Percentiles rank a stretch among this genome's conserved stretches.
These are phyloP conservation scores for Dicorynia guianensis DNA, from an alignment of 306 rosid species.

Conservation along the genomic window DNA sequence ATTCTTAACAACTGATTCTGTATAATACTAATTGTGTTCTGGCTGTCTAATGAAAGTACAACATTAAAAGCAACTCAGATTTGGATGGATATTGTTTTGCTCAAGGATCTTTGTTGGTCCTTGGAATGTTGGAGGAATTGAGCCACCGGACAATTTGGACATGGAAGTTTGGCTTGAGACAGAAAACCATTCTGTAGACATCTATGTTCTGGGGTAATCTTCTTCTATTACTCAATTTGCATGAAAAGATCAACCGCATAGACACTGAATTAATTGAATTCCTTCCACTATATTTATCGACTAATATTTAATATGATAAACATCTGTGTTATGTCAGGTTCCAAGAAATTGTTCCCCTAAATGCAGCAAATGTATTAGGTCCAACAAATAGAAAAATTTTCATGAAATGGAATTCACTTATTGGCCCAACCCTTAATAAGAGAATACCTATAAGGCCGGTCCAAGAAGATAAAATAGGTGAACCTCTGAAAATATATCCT, in stretches of 20 bases:
- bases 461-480: constrained; percentile 44
- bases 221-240: constrained; percentile 29
- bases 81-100: constrained; percentile 31
- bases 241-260: constrained; percentile 4
- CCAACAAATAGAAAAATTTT: constrained; percentile 53
- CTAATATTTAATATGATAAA: constrained; percentile 1
- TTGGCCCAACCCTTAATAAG: constrained; percentile 67
- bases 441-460: constrained; percentile 32
- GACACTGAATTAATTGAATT: constrained; percentile 23
- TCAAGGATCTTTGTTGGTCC: constrained; percentile 83
- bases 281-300: neutral
- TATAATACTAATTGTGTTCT: constrained; percentile 4
- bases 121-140: constrained; percentile 89
- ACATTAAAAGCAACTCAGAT: constrained; percentile 25
- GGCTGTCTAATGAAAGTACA: constrained; percentile 10
- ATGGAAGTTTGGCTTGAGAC: constrained; percentile 74
- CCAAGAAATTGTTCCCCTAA: constrained; percentile 92
- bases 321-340: constrained; percentile 52
- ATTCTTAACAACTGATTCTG: constrained; percentile 7
- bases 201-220: constrained; percentile 82
- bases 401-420: constrained; percentile 69
- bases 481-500: constrained; percentile 55
- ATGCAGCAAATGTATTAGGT: constrained; percentile 74
- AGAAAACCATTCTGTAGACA: constrained; percentile 56
- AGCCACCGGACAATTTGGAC: constrained; percentile 69